Evolutionary conservation across 441 rosid species (phyloP).

Genomic region (Hura crepitans): DNA sequence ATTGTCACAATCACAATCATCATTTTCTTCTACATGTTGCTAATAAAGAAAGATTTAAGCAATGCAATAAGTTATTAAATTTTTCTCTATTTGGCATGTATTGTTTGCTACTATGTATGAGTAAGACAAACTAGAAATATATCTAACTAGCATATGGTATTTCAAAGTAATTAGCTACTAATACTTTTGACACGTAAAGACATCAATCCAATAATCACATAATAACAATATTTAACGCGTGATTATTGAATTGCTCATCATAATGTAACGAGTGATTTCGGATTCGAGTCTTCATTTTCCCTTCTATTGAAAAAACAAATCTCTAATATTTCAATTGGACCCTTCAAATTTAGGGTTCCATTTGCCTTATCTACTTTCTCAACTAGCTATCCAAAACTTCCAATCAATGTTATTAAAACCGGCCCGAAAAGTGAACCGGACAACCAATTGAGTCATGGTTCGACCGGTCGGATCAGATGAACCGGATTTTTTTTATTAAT

Average conservation of each 20-base stretch:
- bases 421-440: too few relatives aligned
- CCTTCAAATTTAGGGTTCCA: not conserved
- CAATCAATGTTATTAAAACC: not conserved
- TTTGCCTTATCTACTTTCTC: too few relatives aligned
- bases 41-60: not conserved
- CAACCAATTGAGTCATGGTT: too few relatives aligned
- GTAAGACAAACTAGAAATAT: not conserved
- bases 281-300: conserved; percentile 27
- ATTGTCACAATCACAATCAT: conserved; percentile 19
- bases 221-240: too few relatives aligned
- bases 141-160: not conserved
- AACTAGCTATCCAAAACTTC: too few relatives aligned
- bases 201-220: not conserved
- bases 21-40: not conserved
- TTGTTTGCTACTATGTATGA: not conserved
- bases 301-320: conserved; percentile 27
- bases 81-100: not conserved
- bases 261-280: conserved; percentile 12
- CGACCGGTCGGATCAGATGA: too few relatives aligned
- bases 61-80: not conserved
- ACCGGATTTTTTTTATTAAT: too few relatives aligned
- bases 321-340: conserved; percentile 24
- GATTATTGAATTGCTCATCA: too few relatives aligned
- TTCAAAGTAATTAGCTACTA: not conserved
- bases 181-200: not conserved